Evolutionary conservation across 2,329 filamentous ascomycete genomes (phyloP).

Genomic region (Sclerotinia minor): DNA sequence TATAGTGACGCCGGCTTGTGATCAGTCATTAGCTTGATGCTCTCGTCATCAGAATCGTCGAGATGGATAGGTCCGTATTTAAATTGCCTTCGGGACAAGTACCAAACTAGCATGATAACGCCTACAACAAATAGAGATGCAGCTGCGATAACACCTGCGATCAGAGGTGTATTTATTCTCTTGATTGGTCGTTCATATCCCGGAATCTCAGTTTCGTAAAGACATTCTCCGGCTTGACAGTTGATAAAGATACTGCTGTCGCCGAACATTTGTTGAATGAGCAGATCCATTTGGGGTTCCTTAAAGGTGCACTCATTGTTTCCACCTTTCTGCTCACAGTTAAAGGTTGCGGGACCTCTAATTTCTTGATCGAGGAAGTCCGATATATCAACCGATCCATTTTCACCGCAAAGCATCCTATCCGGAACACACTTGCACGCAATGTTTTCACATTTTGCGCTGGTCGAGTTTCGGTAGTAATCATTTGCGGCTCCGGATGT

Average conservation of each 20-base stretch:
- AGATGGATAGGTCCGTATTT: constrained; percentile 74
- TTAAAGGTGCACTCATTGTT: constrained; percentile 74
- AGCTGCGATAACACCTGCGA: constrained; percentile 87
- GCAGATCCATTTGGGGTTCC: constrained; percentile 87
- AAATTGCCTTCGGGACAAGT: constrained; percentile 73
- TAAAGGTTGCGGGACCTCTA: constrained; percentile 83
- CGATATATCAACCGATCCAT: constrained; percentile 85
- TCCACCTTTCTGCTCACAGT: constrained; percentile 66
- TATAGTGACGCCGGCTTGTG: constrained; percentile 88
- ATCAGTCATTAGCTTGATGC: constrained; percentile 80
- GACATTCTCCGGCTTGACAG: constrained; percentile 85
- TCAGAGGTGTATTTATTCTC: constrained; percentile 94
- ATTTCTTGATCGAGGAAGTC: constrained; percentile 85
- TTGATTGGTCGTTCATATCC: constrained; percentile 88
- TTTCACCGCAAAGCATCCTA: constrained; percentile 90
- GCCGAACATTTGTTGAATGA: constrained; percentile 87
- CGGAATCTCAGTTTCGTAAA: constrained; percentile 89
- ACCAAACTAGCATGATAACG: constrained; percentile 82
- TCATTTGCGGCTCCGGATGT: constrained; percentile 68
- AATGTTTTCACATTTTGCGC: constrained; percentile 82
- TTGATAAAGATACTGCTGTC: constrained; percentile 83
- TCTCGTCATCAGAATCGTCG: constrained; percentile 88
- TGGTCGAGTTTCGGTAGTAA: constrained; percentile 73
- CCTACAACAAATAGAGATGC: constrained; percentile 86
- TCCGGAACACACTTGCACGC: constrained; percentile 85